Base-by-base conservation (phyloP, 306 rosid species). In the Abrus precatorius region DNA sequence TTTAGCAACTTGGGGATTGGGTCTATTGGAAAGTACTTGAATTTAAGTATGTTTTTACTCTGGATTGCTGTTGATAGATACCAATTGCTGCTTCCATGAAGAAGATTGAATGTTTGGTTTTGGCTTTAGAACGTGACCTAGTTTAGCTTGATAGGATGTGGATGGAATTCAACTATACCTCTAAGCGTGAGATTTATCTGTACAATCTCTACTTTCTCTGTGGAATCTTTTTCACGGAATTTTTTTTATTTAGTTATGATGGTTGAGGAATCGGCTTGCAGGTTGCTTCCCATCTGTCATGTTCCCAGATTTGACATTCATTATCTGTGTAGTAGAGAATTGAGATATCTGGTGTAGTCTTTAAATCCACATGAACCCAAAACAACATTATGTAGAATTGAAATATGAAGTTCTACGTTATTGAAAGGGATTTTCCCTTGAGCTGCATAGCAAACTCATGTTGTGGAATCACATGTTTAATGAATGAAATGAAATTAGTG, bases 101-200 rank as follows among this genome's bases (percentile, higher is more conserved):
- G 20, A 56, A 11, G 62, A 71, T 85, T 74, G 63, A 63, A 47
- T 76, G 80, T 78, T 83, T 70, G 9, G 32, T 57, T 83, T 45
- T 77, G 79, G 55, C 52, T 77, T 30, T 48, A 20, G 49, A 75
- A 68, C 28, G 30, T n/a, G 52, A 68, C 80, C 49, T 77, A 60
- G 55, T 84, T 75, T 80, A 60, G 69, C 33, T 81, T 76, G 52
- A 30, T 53, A 29, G 69, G 50, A 33, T 47, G 12, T 29, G 59
- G 33, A 53, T 52, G 32, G 70, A 66, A 61, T 43, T 84, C 10
- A n/a, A n/a, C 44, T 68, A 28, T 63, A 57, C 60, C n/a, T 45
- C 41, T 38, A 30, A 6, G 65, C 13, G 6, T 68, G 74, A 9
- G 48, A 55, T 56, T 80, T 34, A 49, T 34, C 54, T 57, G 41